Conservation (phyloP, 805 yeast genomes). For the Candida nanaspora region DNA sequence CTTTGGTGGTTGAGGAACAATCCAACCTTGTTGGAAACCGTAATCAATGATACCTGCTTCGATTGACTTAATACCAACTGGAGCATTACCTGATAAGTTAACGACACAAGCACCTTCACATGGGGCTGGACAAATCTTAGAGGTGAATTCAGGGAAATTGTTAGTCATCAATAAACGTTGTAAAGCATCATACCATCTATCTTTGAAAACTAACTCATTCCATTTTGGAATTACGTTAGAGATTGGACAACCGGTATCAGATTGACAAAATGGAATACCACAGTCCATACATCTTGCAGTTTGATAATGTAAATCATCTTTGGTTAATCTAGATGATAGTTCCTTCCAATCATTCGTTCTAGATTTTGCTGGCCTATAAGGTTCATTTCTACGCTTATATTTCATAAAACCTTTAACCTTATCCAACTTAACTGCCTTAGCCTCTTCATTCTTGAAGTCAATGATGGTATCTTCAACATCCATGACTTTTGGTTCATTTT, state of each 20-base stretch:
- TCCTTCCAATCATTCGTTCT: conserved; percentile 92
- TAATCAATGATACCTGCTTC: conserved; percentile 95
- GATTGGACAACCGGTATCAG: conserved; percentile 97
- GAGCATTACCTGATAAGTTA: conserved; percentile 86
- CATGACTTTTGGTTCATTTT: conserved; percentile 71
- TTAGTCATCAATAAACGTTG: conserved; percentile 91
- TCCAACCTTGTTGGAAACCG: conserved; percentile 97
- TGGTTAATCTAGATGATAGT: conserved; percentile 69
- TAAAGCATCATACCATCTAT: conserved; percentile 90
- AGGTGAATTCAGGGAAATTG: conserved; percentile 98
- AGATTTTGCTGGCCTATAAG: conserved; percentile 67
- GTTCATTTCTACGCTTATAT: conserved; percentile 83
- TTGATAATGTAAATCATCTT: conserved; percentile 82
- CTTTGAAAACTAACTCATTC: conserved; percentile 93
- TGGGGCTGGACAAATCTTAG: conserved; percentile 98
- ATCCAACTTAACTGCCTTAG: conserved; percentile 61
- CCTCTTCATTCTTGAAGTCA: conserved; percentile 58
- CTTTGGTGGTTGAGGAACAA: conserved; percentile 73
- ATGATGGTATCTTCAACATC: conserved; percentile 86
- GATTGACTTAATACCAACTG: conserved; percentile 93
- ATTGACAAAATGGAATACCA: conserved; percentile 98
- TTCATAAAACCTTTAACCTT: conserved; percentile 89
- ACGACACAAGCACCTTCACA: conserved; percentile 91
- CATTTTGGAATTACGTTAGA: conserved; percentile 96
- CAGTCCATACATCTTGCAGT: conserved; percentile 99